These are phyloP conservation scores for Phytophthora quininea DNA, from an alignment of 352 stramenopile genomes.

Conservation along the genomic window DNA sequence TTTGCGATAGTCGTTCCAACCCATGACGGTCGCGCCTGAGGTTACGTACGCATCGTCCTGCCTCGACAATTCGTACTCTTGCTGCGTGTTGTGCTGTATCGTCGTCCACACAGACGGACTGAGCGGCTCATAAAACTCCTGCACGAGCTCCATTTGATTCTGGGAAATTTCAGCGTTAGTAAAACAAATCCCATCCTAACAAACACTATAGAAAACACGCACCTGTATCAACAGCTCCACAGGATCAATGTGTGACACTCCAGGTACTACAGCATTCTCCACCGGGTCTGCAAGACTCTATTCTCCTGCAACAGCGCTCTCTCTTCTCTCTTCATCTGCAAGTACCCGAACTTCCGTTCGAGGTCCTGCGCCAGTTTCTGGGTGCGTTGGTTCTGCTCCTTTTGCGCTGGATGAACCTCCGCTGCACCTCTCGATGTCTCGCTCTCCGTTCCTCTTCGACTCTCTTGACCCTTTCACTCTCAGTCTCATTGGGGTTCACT, in stretches of 20 bases:
- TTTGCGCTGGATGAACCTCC: slow-evolving; percentile 67
- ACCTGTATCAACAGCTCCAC: slow-evolving; percentile 33
- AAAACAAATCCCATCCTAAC: background rate
- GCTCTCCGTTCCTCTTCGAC: slow-evolving; percentile 50
- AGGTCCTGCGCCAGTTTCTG: slow-evolving; percentile 40
- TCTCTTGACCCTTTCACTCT: slow-evolving; percentile 12
- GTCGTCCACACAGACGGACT: slow-evolving; percentile 16
- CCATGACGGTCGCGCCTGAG: slow-evolving; percentile 50
- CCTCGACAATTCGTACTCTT: slow-evolving; percentile 34
- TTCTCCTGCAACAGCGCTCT: slow-evolving; percentile 42
- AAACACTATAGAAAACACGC: background rate
- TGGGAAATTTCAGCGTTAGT: slow-evolving; percentile 11
- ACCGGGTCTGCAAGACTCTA: slow-evolving; percentile 27
- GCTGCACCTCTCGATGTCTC: slow-evolving; percentile 55
- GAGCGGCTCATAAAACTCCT: slow-evolving; percentile 46
- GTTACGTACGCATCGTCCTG: slow-evolving; percentile 34
- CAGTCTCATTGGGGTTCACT: slow-evolving; percentile 3
- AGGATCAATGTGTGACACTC: slow-evolving; percentile 23
- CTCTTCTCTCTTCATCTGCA: slow-evolving; percentile 47
- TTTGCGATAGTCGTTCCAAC: slow-evolving; percentile 55
- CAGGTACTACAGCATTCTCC: slow-evolving; percentile 6
- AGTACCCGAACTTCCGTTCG: slow-evolving; percentile 44
- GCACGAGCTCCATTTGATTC: slow-evolving; percentile 50
- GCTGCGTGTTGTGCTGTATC: slow-evolving; percentile 31
- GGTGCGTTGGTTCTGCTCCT: slow-evolving; percentile 44